Evolutionary conservation across 768 basidiomycete species (phyloP), one percentile per base, ranked within the genome.

Genomic region (Tulasnella calospora): DNA sequence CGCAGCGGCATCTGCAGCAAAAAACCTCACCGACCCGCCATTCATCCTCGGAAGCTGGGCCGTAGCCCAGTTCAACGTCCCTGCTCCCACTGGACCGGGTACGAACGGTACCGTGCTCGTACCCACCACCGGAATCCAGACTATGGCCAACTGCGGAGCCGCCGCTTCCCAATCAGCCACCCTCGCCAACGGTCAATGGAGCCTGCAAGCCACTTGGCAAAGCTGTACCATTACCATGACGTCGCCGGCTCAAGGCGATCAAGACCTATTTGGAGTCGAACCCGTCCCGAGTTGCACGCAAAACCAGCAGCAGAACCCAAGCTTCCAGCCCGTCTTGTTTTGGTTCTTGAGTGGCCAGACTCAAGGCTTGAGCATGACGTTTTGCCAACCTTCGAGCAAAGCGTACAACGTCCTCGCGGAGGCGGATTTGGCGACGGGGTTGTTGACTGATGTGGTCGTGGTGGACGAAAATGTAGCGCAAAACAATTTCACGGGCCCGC

Each of bases 321-420:
- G 57, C 27, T 78, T 78, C 71, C 67, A 78, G 30, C 77, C 77
- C 21, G 71, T 78, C 77, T 40, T 72, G 40, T 78, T 78, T 30
- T 78, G 77, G 77, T 78, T 78, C 46, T 72, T 71, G 35, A 71
- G 69, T 19, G 40, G 15, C 3, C 23, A 30, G 23, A 71, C 36
- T 27, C 41, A 71, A 27, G 36, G 41, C 17, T 15, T 41, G 40
- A 57, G 44, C 23, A 41, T 78, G 77, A 57, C 55, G 41, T 78
- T 78, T 33, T 78, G 77, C 33, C 77, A 78, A 12, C 77, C 77
- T 27, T 40, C 35, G 2, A 46, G 40, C 23, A 21, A 2, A 30
- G 77, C 71, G n/a, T 78, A 71, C 27, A 78, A 78, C 30, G 77
- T 78, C 17, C 61, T 78, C n/a, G 77, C 71, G 40, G 38, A 44